Base-by-base conservation (phyloP, 345 rosid species). In the Linum lewisii region DNA sequence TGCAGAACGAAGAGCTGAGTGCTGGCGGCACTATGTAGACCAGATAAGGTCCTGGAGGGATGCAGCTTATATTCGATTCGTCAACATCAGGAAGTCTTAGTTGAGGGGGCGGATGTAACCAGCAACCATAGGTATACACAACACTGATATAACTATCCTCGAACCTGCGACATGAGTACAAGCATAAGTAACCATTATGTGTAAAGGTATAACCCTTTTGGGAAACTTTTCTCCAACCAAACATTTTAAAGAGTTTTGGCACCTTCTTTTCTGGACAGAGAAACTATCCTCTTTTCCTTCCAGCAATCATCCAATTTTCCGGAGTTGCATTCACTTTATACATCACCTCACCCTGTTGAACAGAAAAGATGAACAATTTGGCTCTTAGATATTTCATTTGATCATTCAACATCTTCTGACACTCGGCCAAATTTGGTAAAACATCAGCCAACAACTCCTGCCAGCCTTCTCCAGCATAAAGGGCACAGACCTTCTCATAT, bases 381-480 rank as follows among this genome's bases (percentile, higher is more conserved):
- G 47, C 13, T 11, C 47, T 42, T 16, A 42, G 47, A 42, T 34
- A 16, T 42, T 42, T 42, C 47, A 42, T 42, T 42, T 42, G 47
- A 76, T 93, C 97, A 75, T 82, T 79, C 54, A 93, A 81, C 74
- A 76, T 82, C 75, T 87, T 93, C 78, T 93, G 99, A 72, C 97
- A 93, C 79, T 89, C 91, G 2, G 95, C 95, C 72, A 93, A 77
- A 80, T 83, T 82, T 18, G 99, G 99, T 57, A 93, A 78, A 67
- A 93, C 85, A 60, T 93, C 97, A 65, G 95, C 97, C 79, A 93
- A 73, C 77, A 93, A 74, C 67, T 84, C 95, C 74, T 89, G 97
- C 99, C 99, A 93, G 68, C 95, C 83, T 85, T 89, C 99, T 45
- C 95, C 99, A 5, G 95, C 79, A 73, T 93, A 93, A 47, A 89